Evolutionary conservation across 495 filamentous ascomycete genomes (phyloP), one percentile per base, ranked within the genome.

Genomic region (Parathielavia appendiculata): DNA sequence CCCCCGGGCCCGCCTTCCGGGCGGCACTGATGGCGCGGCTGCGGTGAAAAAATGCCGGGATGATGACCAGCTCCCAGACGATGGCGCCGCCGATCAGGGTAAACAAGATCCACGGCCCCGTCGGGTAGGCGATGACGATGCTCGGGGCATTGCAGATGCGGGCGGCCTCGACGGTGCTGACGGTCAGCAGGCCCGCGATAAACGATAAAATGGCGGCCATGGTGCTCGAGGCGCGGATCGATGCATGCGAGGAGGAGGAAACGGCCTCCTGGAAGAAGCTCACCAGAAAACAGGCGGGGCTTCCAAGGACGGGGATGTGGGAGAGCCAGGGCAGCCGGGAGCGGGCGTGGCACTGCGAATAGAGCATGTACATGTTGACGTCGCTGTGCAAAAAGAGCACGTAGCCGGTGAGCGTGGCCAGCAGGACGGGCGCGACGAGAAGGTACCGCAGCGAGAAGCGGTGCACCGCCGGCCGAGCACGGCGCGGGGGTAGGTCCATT

Each of bases 341-440:
- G 13, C 66, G 69, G 22, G 74, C 63, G 55, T 76, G 71, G 61
- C 74, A 76, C 47, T 76, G 74, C 17, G 69, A 72, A 59, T 69
- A 74, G 45, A 75, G 70, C 60, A 75, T 65, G 54, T 67, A 62
- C 30, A 66, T 59, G 72, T 74, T 71, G 45, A 71, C 64, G 61
- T 74, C 72, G 59, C 61, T 60, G 49, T 70, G 64, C 4, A 51
- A 36, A 54, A 67, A 66, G 62, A 75, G 63, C 19, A 60, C 40
- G 50, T 56, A 14, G 17, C 46, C 64, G 7, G 73, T 70, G 16
- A 59, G 57, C 54, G 70, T 11, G 56, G 71, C 61, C 26, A 75
- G 55, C 19, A 71, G 51, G 13, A 74, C 12, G 23, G 71, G 73
- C 9, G 61, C 17, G 12, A 74, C 51, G 51, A 76, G 57, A 12